These are phyloP conservation scores for Bruguiera hainesii DNA, from an alignment of 441 rosid genomes.

Conservation along the genomic window DNA sequence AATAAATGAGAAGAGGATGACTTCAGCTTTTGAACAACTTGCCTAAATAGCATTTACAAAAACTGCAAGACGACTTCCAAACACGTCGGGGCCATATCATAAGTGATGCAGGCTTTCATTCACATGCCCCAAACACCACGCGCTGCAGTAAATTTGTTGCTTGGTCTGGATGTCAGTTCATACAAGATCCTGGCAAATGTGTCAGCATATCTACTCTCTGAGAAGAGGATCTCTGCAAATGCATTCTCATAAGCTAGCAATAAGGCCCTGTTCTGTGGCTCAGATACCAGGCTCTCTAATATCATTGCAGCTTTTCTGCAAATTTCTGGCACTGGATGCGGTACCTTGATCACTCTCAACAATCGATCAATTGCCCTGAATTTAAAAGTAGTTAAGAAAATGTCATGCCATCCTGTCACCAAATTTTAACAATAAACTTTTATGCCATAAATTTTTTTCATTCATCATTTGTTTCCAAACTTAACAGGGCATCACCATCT, in stretches of 20 bases:
- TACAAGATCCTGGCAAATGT: constrained; percentile 84
- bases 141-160: constrained; percentile 78
- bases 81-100: not conserved
- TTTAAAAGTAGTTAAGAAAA: constrained; percentile 5
- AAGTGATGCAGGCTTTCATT: constrained; percentile 18
- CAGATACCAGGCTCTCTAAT: constrained; percentile 81
- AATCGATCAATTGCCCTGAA: constrained; percentile 90
- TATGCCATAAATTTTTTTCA: not conserved
- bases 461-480: not conserved
- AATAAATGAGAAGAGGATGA: too few relatives aligned
- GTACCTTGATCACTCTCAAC: constrained; percentile 70
- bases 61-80: too few relatives aligned
- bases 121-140: constrained; percentile 97
- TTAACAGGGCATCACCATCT: constrained; percentile 57
- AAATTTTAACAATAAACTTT: not conserved
- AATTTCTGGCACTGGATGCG: constrained; percentile 92
- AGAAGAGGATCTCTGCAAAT: constrained; percentile 81
- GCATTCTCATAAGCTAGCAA: constrained; percentile 82
- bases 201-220: constrained; percentile 78
- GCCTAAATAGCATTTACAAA: too few relatives aligned
- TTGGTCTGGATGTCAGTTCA: constrained; percentile 87
- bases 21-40: too few relatives aligned
- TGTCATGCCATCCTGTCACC: not conserved
- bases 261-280: constrained; percentile 78
- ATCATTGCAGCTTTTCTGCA: constrained; percentile 96